Base-by-base conservation (phyloP, 345 rosid genomes). In the Rhodamnia argentea region DNA sequence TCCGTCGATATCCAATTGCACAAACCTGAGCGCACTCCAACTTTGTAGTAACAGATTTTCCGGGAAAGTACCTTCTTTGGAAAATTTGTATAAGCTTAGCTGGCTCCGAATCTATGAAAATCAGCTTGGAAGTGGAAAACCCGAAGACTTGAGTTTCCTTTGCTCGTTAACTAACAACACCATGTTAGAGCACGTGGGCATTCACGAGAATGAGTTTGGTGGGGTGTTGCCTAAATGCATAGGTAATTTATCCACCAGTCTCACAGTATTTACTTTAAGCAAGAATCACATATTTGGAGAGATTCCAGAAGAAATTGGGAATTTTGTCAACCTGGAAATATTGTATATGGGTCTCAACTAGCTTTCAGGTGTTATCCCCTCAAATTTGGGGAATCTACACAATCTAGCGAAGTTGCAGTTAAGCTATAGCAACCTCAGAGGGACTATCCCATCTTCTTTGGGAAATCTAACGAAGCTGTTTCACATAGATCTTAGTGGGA, bases 1-100 rank as follows among this genome's bases (percentile, higher is more conserved):
- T n/a, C 70, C 70, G 18, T 60, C 10, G 2, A 59, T 60, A 60
- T 60, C 20, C 4, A 60, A 0, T 53, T 53, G 55, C 55, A 53
- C 55, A 15, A 53, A 53, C 3, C 55, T 53, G 5, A 5, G 6
- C 0, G 2, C 0, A 0, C 32, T 59, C 13, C 2, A 0, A 0
- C 1, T 59, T 26, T 0, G 0, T 2, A 0, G 0, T 10, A 59
- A 59, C 0, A 59, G 0, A 13, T 59, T 59, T 59, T n/a, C 0
- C 14, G 70, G 70, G 70, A 60, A 60, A n/a, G 70, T 60, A n/a
- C 37, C 70, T 26, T 60, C 32, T n/a, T n/a, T n/a, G 10, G 37
- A 60, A 60, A 60, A 60, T 1, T n/a, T 60, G 4, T n/a, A 60
- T 0, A 12, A 6, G 37, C 37, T 59, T 5, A 5, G 29, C 11